Base-by-base conservation (phyloP, 2,329 filamentous ascomycete genomes). In the Gaeumannomyces tritici region DNA sequence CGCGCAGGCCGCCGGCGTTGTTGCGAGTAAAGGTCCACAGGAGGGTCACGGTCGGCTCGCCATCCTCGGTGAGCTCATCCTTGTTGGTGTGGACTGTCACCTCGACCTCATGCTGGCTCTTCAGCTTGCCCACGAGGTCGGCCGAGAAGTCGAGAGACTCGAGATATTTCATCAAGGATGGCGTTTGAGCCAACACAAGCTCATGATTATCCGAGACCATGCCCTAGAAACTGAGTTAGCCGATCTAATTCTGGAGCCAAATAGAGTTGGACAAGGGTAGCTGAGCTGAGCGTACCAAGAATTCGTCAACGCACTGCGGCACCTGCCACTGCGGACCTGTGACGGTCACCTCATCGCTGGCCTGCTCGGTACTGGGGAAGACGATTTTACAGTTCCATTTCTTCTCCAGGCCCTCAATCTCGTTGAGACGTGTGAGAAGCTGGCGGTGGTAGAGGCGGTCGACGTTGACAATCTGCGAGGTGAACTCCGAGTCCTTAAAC, bases 331-430 rank as follows among this genome's bases (percentile, higher is more conserved):
- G 93, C 60, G 95, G 95, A 5, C 95, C 95, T 65, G 92, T 96
- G 63, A 99, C 92, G 24, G 89, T 96, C 61, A 99, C 92, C 71
- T 96, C 89, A 71, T 99, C 95, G 73, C 93, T 98, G 27, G 95
- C 95, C 76, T 96, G 90, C 74, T 99, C 95, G 12, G 95, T 98
- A 77, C 93, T 96, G 9, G 95, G 95, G 73, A 99, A 99, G 68
- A 92, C 90, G 71, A 99, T 96, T 80, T 98, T 98, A 87, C 95
- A 99, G 75, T 98, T 98, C 89, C 93, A 98, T 77, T 96, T 97
- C 82, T 96, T 96, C 79, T 99, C 95, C 61, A 99, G 82, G 69
- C 95, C 91, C 67, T 98, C 93, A 63, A 99, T 91, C 71, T 97
- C 91, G 57, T 85, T 80, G 66, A 98, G 88, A 64, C 93, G 91